These are phyloP conservation scores for Eutrema yunnanense DNA, from an alignment of 345 rosid species.

Conservation along the genomic window DNA sequence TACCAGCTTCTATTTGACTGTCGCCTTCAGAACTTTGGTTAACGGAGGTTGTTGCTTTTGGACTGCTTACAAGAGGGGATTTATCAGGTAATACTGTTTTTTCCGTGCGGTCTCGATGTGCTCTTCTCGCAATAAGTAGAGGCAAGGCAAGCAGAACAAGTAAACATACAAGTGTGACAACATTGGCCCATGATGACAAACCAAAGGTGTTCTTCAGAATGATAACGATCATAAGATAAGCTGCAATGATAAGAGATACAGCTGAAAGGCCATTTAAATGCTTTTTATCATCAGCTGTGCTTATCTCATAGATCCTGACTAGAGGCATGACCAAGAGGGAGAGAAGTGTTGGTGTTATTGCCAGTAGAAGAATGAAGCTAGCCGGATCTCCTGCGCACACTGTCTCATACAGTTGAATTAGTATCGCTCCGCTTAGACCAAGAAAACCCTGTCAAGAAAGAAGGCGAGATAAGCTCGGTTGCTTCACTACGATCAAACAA, in stretches of 20 bases:
- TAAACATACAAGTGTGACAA: conserved; percentile 37
- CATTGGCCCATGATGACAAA: conserved; percentile 45
- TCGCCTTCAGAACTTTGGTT: conserved; percentile 8
- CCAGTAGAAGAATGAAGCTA: conserved; percentile 61
- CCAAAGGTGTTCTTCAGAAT: conserved; percentile 45
- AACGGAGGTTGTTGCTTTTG: conserved; percentile 27
- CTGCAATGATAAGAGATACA: conserved; percentile 51
- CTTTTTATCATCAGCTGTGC: conserved; percentile 47
- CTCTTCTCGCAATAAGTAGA: conserved; percentile 50
- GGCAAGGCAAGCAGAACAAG: conserved; percentile 54
- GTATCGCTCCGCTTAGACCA: conserved; percentile 81
- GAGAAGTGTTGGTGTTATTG: conserved; percentile 50
- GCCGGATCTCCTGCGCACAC: conserved; percentile 51
- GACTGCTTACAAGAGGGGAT: conserved; percentile 21
- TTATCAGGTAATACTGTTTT: conserved; percentile 2
- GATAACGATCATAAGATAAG: conserved; percentile 66
- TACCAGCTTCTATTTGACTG: conserved; percentile 7
- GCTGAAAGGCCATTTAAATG: conserved; percentile 69
- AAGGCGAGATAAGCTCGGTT: neutral
- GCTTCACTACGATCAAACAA: neutral
- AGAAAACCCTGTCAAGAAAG: conserved; percentile 63
- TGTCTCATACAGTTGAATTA: conserved; percentile 64
- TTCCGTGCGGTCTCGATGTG: conserved; percentile 36
- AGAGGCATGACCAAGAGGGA: conserved; percentile 64
- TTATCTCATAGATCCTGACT: conserved; percentile 50